Evolutionary conservation across 345 rosid species (phyloP), one percentile per base, ranked within the genome.

Genomic region (Salix suchowensis): DNA sequence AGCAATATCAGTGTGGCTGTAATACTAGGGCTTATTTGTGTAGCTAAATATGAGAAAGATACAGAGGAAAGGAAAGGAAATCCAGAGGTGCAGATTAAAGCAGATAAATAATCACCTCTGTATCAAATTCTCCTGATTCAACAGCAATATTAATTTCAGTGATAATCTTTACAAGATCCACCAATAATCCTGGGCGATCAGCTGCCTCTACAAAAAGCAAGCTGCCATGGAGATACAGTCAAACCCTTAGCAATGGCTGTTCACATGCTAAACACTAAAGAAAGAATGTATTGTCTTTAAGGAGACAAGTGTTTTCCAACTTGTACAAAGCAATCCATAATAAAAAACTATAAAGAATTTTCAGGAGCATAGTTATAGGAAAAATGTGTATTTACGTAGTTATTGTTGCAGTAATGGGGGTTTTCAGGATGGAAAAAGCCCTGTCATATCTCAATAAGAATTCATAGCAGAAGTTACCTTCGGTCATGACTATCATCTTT

Each of bases 101-200:
- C 62, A 58, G 62, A n/a, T n/a, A 26, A 67, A 11, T 16, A 23
- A 46, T 73, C 65, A 92, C 99, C 98, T 96, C 99, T 6, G 99
- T 96, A 77, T 96, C 97, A 74, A 96, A 93, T 85, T 96, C 99
- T 84, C 98, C 99, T 5, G 99, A 96, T 76, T 91, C 97, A 10
- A 96, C 97, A 39, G 90, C 84, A 5, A 96, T 58, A 73, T 85
- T 91, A 71, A 93, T 92, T 80, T 96, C 99, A 21, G 96, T 81
- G 70, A 91, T 81, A 74, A 77, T 88, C 87, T 88, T 93, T 60
- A 96, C 97, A 70, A 96, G 90, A 81, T 96, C 99, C 66, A 96
- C 94, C 81, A 96, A 79, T 40, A 96, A 87, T 67, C 99, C 99
- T 6, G 99, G 98, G 50, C 94, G 94, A 82, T 96, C 99, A n/a